These are phyloP conservation scores for Zygoascus sp. DNA, from an alignment of 1,139 yeast genomes.

Conservation along the genomic window DNA sequence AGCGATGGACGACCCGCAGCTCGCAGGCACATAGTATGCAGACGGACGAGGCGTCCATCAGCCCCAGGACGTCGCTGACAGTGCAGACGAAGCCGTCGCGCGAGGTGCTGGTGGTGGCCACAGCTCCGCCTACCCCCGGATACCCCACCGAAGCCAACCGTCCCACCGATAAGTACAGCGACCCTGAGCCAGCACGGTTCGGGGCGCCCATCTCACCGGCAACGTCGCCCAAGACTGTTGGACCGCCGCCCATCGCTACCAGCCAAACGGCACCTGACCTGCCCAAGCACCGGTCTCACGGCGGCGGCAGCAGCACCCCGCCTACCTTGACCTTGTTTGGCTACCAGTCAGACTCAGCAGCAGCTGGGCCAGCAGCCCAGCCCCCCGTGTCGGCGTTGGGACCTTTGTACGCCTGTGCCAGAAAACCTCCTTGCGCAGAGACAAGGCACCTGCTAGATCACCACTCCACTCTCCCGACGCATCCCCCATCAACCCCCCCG, in stretches of 20 bases:
- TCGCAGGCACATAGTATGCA: too few species aligned
- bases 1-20: too few species aligned
- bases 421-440: conserved; percentile 1
- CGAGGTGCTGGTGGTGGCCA: too few species aligned
- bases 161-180: neutral
- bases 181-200: too few species aligned
- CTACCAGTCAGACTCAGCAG: too few species aligned
- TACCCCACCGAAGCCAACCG: neutral
- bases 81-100: neutral
- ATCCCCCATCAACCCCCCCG: neutral
- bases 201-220: neutral
- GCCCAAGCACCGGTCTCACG: neutral
- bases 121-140: neutral
- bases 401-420: neutral
- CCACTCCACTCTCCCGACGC: conserved; percentile 4
- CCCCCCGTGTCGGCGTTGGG: neutral
- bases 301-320: too few species aligned
- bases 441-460: neutral
- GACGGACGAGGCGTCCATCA: neutral
- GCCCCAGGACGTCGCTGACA: neutral
- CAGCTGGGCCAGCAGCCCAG: neutral
- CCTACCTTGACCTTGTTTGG: too few species aligned
- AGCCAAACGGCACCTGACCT: neutral
- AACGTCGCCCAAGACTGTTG: conserved; percentile 1
- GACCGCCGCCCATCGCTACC: neutral